phyloP scores from a whole-genome alignment of 345 rosid species.

The Euclidium syriacum region DNA sequence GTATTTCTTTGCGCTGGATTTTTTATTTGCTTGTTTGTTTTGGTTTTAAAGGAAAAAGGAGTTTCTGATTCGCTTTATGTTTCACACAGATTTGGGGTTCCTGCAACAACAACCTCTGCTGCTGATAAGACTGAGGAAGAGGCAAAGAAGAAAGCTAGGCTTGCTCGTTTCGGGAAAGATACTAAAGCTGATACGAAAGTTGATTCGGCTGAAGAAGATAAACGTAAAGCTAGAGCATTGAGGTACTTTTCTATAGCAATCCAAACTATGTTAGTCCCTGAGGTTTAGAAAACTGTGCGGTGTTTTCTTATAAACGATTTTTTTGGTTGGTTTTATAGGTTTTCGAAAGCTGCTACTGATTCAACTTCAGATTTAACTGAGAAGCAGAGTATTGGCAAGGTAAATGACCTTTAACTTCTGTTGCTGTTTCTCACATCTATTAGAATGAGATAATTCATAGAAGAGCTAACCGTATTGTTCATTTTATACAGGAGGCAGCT shows the following conservation, averaged over 20 bases:
- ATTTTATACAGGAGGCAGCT: conserved; percentile 49
- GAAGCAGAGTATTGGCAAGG: conserved; percentile 45
- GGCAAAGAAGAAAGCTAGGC: conserved; percentile 83
- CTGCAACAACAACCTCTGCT: conserved; percentile 33
- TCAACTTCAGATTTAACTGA: conserved; percentile 46
- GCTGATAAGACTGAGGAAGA: conserved; percentile 46
- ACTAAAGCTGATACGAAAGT: conserved; percentile 28
- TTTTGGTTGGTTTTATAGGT: conserved; percentile 37
- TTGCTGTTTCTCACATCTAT: neutral
- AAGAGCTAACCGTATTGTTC: neutral
- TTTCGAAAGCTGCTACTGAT: conserved; percentile 46
- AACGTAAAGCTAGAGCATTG: conserved; percentile 72
- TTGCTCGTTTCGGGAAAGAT: conserved; percentile 59
- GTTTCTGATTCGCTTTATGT: neutral
- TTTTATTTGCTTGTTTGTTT: neutral
- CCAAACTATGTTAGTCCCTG: neutral
- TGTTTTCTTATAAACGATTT: neutral
- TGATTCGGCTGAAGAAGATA: conserved; percentile 68
- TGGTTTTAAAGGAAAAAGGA: neutral
- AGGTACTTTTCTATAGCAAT: conserved; percentile 41
- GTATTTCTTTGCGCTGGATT: conserved; percentile 31
- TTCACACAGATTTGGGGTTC: conserved; percentile 60
- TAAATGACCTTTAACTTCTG: conserved; percentile 15
- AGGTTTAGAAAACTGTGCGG: neutral
- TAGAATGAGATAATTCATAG: neutral